phyloP scores from a whole-genome alignment of 176 grass and related monocot species.

The Hsuehochloa calcarea region DNA sequence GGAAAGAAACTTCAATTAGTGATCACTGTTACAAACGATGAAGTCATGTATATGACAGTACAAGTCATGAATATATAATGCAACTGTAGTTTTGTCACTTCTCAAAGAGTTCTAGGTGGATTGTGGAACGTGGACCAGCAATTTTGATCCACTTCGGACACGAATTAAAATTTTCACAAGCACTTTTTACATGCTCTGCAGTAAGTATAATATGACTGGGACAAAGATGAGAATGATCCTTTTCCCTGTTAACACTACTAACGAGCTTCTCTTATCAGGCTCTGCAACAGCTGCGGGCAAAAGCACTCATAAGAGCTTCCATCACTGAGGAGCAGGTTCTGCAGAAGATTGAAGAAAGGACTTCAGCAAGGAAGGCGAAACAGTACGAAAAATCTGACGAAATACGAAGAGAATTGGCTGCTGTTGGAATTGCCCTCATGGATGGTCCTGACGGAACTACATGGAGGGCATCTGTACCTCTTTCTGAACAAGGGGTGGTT shows the following conservation, averaged over 20 bases:
- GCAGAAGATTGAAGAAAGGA: slow-evolving; percentile 81
- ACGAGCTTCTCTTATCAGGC: slow-evolving; percentile 37
- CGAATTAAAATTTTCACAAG: not conserved
- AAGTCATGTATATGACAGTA: not conserved
- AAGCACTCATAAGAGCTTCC: slow-evolving; percentile 58
- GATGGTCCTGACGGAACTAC: slow-evolving; percentile 66
- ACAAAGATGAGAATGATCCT: not conserved
- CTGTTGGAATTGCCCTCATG: slow-evolving; percentile 74
- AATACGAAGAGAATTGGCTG: slow-evolving; percentile 66
- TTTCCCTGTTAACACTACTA: not conserved
- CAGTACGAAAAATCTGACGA: slow-evolving; percentile 76
- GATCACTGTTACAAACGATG: not conserved
- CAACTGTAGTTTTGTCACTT: not conserved
- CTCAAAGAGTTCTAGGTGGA: not conserved
- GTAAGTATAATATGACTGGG: not conserved
- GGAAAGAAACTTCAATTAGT: too few species aligned
- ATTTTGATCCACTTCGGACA: not conserved
- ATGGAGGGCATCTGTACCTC: slow-evolving; percentile 65
- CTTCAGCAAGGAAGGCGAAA: slow-evolving; percentile 65
- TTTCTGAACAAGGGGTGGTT: slow-evolving; percentile 33
- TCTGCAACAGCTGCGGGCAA: slow-evolving; percentile 67
- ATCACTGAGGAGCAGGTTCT: slow-evolving; percentile 65
- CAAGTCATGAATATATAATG: not conserved
- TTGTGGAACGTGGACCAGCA: too few species aligned
- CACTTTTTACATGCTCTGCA: not conserved